Evolutionary conservation across 345 rosid genomes (phyloP).

Genomic region (thale cress (Arabidopsis thaliana)): DNA sequence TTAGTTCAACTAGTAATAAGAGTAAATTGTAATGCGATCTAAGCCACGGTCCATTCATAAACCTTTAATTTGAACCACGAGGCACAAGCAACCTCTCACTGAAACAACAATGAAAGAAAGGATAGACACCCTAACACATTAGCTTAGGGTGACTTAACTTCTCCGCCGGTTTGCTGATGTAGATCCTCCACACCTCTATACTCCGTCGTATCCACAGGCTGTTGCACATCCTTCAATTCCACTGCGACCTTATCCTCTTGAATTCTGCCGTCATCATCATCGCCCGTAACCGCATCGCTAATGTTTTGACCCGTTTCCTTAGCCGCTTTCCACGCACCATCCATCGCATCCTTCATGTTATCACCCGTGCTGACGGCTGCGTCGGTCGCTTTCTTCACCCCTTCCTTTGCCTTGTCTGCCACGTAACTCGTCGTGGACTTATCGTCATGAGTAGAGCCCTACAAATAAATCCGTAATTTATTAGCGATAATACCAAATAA

Average conservation of each 20-base stretch:
- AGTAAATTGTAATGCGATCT: not conserved
- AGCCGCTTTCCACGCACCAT: slow-evolving; percentile 54
- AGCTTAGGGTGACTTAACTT: slow-evolving; percentile 38
- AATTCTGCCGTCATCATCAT: slow-evolving; percentile 31
- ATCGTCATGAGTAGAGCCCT: slow-evolving; percentile 37
- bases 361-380: slow-evolving; percentile 49
- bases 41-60: slow-evolving; percentile 20
- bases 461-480: not conserved
- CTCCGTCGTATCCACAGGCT: slow-evolving; percentile 56
- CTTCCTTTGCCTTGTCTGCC: slow-evolving; percentile 54
- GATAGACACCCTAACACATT: not conserved
- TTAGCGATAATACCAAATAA: not conserved
- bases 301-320: slow-evolving; percentile 49
- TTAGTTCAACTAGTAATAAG: not conserved
- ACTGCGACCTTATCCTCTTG: slow-evolving; percentile 48
- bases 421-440: slow-evolving; percentile 31
- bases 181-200: slow-evolving; percentile 55
- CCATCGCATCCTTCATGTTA: slow-evolving; percentile 49
- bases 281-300: slow-evolving; percentile 35
- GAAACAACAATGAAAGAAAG: slow-evolving; percentile 10
- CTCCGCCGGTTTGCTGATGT: slow-evolving; percentile 42
- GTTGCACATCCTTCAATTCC: slow-evolving; percentile 48
- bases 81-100: not conserved
- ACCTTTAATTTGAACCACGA: slow-evolving; percentile 6
- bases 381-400: slow-evolving; percentile 50